phyloP scores from a whole-genome alignment of 2,329 filamentous ascomycete genomes.

The Metarhizium brunneum region DNA sequence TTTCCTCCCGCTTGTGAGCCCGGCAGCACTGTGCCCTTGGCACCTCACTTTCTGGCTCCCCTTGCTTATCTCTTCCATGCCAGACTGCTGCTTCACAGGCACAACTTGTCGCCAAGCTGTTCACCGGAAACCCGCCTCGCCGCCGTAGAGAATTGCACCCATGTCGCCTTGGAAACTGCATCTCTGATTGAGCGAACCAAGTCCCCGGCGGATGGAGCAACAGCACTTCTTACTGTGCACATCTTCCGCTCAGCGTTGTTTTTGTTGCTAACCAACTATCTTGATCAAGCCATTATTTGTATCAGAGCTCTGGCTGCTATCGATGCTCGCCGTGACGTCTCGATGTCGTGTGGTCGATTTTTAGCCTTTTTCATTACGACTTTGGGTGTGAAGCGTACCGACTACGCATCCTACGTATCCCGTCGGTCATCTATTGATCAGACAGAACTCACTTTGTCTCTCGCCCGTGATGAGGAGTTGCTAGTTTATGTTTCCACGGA shows the following conservation, averaged over 20 bases:
- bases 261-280: conserved; percentile 65
- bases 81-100: conserved; percentile 77
- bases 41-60: conserved; percentile 65
- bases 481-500: conserved; percentile 80
- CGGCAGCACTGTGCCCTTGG: conserved; percentile 55
- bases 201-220: conserved; percentile 57
- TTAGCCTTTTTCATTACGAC: conserved; percentile 70
- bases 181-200: conserved; percentile 60
- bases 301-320: conserved; percentile 64
- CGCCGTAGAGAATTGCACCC: conserved; percentile 70
- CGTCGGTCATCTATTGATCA: conserved; percentile 23
- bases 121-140: conserved; percentile 54
- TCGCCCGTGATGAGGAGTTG: conserved; percentile 69
- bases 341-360: conserved; percentile 71
- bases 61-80: conserved; percentile 73
- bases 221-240: conserved; percentile 69
- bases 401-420: conserved; percentile 31
- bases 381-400: conserved; percentile 46
- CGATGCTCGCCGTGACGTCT: conserved; percentile 61
- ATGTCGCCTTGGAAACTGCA: conserved; percentile 69
- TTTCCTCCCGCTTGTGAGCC: conserved; percentile 71
- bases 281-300: conserved; percentile 62
- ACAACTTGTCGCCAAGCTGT: conserved; percentile 72
- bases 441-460: conserved; percentile 19
- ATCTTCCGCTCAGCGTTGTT: conserved; percentile 82